These are phyloP conservation scores for Suillus variegatus DNA, from an alignment of 768 basidiomycete genomes.

Conservation along the genomic window DNA sequence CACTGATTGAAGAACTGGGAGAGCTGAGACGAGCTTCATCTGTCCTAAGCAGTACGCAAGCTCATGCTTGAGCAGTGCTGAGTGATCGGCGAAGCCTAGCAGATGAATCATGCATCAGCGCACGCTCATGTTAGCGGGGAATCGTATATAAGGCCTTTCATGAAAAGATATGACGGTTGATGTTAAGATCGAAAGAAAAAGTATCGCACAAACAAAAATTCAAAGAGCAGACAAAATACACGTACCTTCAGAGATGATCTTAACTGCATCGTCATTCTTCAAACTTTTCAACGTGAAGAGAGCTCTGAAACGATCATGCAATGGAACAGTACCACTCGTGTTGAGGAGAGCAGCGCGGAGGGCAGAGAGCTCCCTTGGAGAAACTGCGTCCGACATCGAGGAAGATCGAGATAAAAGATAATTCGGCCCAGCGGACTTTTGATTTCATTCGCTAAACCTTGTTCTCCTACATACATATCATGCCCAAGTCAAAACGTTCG, in stretches of 20 bases:
- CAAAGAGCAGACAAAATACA: neutral
- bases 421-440: conserved; percentile 49
- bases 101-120: neutral
- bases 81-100: conserved; percentile 81
- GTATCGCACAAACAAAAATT: conserved; percentile 8
- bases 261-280: conserved; percentile 74
- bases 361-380: conserved; percentile 55
- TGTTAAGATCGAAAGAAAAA: neutral
- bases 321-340: conserved; percentile 62
- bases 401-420: conserved; percentile 29
- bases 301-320: conserved; percentile 88
- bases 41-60: conserved; percentile 97
- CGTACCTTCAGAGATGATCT: conserved; percentile 83
- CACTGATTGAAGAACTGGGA: conserved; percentile 78
- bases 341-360: conserved; percentile 84
- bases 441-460: conserved; percentile 30
- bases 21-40: conserved; percentile 69
- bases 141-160: neutral
- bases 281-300: conserved; percentile 91
- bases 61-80: conserved; percentile 94
- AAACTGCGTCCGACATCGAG: conserved; percentile 34
- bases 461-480: conserved; percentile 31
- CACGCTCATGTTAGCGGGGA: neutral
- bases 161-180: neutral
- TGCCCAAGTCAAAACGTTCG: conserved; percentile 89